A percentile compares a stretch with the other conserved stretches of the same genome.
Conservation (phyloP, 805 yeast species). For the Candida stauntonica region DNA sequence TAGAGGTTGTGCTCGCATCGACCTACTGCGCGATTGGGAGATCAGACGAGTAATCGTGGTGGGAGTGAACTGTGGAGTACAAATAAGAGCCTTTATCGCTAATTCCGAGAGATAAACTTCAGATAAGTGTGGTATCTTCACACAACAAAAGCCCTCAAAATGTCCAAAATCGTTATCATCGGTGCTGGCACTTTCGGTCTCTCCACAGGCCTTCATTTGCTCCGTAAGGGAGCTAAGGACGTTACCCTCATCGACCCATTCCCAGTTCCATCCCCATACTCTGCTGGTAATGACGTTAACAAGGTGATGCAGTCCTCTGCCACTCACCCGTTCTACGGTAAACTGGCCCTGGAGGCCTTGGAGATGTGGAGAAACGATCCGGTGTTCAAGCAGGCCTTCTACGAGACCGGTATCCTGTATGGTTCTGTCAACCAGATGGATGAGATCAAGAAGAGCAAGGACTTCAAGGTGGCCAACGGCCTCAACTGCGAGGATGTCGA, state of each 20-base stretch:
- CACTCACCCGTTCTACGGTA: conserved; percentile 21
- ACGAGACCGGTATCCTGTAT: conserved; percentile 32
- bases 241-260: conserved; percentile 31
- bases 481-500: conserved; percentile 8
- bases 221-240: conserved; percentile 30
- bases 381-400: conserved; percentile 28
- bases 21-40: too few species aligned
- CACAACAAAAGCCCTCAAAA: background rate
- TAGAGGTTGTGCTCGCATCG: too few species aligned
- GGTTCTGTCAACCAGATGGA: conserved; percentile 18
- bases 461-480: conserved; percentile 9
- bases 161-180: conserved; percentile 27
- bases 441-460: conserved; percentile 13
- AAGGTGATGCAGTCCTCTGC: conserved; percentile 32
- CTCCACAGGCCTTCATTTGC: conserved; percentile 36
- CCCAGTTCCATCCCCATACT: conserved; percentile 33
- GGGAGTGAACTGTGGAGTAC: too few species aligned
- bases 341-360: conserved; percentile 32
- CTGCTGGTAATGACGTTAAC: conserved; percentile 41
- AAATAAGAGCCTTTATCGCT: too few species aligned
- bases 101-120: too few species aligned
- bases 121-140: too few species aligned
- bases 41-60: too few species aligned
- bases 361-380: conserved; percentile 31
- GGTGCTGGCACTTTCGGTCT: conserved; percentile 45